phyloP scores from a whole-genome alignment of 176 grass and related monocot genomes.

The Zea mays region Zm-B73-REFERENCE-NAM-5.0 NC_050105.1:137627001-137627500 shows the following conservation, averaged over 20 bases:
- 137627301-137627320: neutral
- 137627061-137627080: conserved; percentile 87
- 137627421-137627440: neutral
- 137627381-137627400: neutral
- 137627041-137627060: conserved; percentile 15
- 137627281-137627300: neutral
- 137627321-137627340: neutral
- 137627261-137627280: conserved; percentile 44
- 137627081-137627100: conserved; percentile 88
- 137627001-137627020: neutral
- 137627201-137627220: conserved; percentile 84
- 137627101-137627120: conserved; percentile 91
- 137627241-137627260: conserved; percentile 63
- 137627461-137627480: conserved; percentile 21
- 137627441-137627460: neutral
- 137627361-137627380: neutral
- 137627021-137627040: neutral
- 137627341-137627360: neutral
- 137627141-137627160: conserved; percentile 76
- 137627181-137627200: conserved; percentile 92
- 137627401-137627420: neutral
- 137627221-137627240: conserved; percentile 90
- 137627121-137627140: conserved; percentile 90
- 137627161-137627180: conserved; percentile 91
- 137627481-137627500: conserved; percentile 1